Percentiles rank a stretch among this genome's conserved stretches.
Evolutionary conservation across 306 rosid species (phyloP).

Genomic region (Cucurbita maxima): DNA sequence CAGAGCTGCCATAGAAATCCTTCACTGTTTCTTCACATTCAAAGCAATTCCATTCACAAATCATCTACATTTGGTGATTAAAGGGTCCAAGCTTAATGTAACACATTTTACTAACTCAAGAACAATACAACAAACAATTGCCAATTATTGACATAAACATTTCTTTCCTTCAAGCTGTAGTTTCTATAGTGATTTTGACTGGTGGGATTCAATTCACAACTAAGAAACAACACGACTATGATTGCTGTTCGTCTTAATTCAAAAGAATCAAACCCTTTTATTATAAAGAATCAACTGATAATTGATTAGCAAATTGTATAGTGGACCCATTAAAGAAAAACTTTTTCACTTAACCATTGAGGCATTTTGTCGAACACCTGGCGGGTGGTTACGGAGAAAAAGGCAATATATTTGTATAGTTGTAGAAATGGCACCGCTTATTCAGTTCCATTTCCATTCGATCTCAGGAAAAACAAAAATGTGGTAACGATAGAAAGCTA

Average conservation of each 20-base stretch:
- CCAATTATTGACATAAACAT: neutral
- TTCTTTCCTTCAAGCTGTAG: neutral
- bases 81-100: neutral
- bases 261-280: neutral
- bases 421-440: neutral
- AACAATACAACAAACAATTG: neutral
- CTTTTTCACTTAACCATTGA: neutral
- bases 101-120: neutral
- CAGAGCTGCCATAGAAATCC: neutral
- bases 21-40: neutral
- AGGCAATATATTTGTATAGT: neutral
- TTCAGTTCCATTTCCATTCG: neutral
- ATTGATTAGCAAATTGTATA: neutral
- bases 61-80: neutral
- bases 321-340: neutral
- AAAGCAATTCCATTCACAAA: neutral
- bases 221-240: neutral
- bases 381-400: neutral
- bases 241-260: neutral
- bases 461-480: neutral
- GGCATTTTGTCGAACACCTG: conserved; percentile 7
- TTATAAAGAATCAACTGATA: neutral
- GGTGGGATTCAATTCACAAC: neutral
- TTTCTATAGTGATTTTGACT: neutral
- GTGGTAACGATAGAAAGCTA: neutral